Evolutionary conservation across 495 filamentous ascomycete genomes (phyloP), one percentile per base, ranked within the genome.

Genomic region (Podospora conica): DNA sequence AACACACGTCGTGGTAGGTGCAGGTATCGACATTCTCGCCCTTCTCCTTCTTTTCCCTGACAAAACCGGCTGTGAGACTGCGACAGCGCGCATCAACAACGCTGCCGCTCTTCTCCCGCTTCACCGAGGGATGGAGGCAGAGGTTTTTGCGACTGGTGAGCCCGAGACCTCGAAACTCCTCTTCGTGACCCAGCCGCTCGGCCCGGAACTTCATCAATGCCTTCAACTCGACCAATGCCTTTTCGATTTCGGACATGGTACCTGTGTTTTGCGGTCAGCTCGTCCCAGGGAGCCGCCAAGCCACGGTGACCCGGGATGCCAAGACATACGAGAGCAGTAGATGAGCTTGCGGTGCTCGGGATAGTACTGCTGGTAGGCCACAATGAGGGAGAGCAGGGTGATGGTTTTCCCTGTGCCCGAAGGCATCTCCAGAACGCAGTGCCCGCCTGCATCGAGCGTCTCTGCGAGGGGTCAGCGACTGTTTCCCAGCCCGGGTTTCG

Each of bases 381-480:
- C 87, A 69, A 99, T 99, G 69, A 99, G 83, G 0, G 95, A 97
- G 24, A 99, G 83, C 0, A 99, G 83, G 2, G 95, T 96, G 22
- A 99, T 90, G 0, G 95, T 99, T 81, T 99, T 99, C 59, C 95
- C 95, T 27, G 95, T 99, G n/a, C 95, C 95, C 63, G 95, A 99
- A 81, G 95, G 95, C 95, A 99, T 99, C 79, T 99, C 95, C 73
- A 99, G 81, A n/a, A 99, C 93, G 78, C 93, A 96, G 80, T 98
- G 92, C 66, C 96, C 96, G 65, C 90, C 90, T 27, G 88, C 91
- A 83, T 98, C 95, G 73, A 99, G 89, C 27, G 94, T 97, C 76
- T 86, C 85, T 87, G 63, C 9, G 61, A 9, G 18, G 56, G 68
- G 53, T 61, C 54, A 59, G 61, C 25, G 9, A 54, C 40, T 18